phyloP scores from a whole-genome alignment of 257 asterid genomes.

The Solanum paucissectum region DNA sequence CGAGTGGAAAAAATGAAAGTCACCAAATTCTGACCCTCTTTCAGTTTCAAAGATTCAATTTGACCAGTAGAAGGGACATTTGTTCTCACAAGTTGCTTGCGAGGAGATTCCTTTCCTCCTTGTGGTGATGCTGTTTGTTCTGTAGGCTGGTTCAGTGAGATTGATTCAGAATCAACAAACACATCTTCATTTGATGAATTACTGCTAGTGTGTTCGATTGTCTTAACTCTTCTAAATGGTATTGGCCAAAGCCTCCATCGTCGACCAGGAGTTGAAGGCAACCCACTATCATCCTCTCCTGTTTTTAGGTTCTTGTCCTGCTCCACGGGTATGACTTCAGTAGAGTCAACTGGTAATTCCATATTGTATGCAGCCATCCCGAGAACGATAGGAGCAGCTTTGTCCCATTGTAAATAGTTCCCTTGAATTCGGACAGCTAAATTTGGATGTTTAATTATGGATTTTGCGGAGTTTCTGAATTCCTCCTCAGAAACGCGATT shows the following conservation, averaged over 20 bases:
- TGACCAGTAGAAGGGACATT: constrained; percentile 91
- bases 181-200: constrained; percentile 47
- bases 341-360: constrained; percentile 40
- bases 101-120: constrained; percentile 46
- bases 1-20: constrained; percentile 73
- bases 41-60: constrained; percentile 76
- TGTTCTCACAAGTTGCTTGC: constrained; percentile 71
- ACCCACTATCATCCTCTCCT: constrained; percentile 32
- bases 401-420: constrained; percentile 72
- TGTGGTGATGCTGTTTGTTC: constrained; percentile 25
- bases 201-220: constrained; percentile 53
- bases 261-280: constrained; percentile 41
- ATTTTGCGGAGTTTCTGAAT: constrained; percentile 41
- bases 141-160: constrained; percentile 25
- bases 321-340: constrained; percentile 48
- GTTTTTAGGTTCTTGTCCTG: constrained; percentile 25
- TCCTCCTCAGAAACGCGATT: constrained; percentile 56
- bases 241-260: constrained; percentile 97
- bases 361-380: constrained; percentile 67
- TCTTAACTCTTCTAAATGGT: constrained; percentile 77
- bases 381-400: constrained; percentile 62
- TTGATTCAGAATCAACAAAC: constrained; percentile 48
- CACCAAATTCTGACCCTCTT: constrained; percentile 94
- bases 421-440: constrained; percentile 60
- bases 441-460: constrained; percentile 55